A percentile compares a stretch with the other conserved stretches of the same genome.
Evolutionary conservation across 371 early-diverging fungal species (phyloP).

Genomic region (Parasitella parasitica): DNA sequence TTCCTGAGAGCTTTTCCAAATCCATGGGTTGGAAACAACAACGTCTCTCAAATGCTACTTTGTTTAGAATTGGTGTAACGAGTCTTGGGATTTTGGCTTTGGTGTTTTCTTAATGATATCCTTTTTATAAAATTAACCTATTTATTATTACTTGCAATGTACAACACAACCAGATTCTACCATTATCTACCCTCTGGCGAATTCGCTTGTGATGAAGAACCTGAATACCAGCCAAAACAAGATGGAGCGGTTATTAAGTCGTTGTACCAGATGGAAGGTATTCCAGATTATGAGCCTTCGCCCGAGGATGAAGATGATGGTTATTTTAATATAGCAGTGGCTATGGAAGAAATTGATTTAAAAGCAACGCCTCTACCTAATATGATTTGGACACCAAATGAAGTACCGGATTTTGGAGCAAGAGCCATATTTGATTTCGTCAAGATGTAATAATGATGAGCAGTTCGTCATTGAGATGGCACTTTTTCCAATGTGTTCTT

Average conservation of each 20-base stretch:
- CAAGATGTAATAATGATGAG: too few species aligned
- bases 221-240: constrained; percentile 21
- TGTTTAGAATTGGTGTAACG: too few species aligned
- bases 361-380: constrained; percentile 15
- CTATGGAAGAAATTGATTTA: constrained; percentile 18
- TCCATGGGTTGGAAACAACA: too few species aligned
- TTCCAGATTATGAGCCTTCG: constrained; percentile 3
- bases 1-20: constrained; percentile 21
- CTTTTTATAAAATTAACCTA: constrained; percentile 19
- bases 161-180: constrained; percentile 15
- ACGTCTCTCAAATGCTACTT: too few species aligned
- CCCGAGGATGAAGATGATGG: constrained; percentile 13
- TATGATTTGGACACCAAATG: neutral
- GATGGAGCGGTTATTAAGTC: constrained; percentile 16
- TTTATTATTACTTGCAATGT: constrained; percentile 15
- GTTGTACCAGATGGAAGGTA: constrained; percentile 18
- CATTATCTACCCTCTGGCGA: constrained; percentile 20
- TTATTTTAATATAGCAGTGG: constrained; percentile 19
- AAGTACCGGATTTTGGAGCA: too few species aligned
- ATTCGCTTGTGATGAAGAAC: constrained; percentile 18
- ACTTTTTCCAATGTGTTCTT: too few species aligned
- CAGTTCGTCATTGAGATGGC: too few species aligned
- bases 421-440: too few species aligned
- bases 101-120: constrained; percentile 16
- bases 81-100: constrained; percentile 12